Conservation (phyloP, 331 rosid genomes). For the Cydonia oblonga region DNA sequence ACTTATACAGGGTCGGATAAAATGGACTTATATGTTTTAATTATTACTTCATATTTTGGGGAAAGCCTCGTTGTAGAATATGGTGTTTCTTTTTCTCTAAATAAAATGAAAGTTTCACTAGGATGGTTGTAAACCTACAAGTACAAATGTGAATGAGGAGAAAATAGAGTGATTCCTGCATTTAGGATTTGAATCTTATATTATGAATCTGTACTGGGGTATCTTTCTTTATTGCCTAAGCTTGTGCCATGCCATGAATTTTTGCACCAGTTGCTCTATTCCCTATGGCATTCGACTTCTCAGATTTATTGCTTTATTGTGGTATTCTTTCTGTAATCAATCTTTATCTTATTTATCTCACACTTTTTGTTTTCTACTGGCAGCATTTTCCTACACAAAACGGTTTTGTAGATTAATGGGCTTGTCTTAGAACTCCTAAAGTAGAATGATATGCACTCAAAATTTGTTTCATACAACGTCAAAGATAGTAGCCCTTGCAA, state of each 20-base stretch:
- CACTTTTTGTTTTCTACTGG: neutral
- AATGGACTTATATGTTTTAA: neutral
- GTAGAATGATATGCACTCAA: slow-evolving; percentile 32
- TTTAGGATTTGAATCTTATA: neutral
- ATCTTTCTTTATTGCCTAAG: neutral
- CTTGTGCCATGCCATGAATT: neutral
- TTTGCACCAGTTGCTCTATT: neutral
- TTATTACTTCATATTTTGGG: neutral
- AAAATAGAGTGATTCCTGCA: neutral
- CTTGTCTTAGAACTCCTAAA: neutral
- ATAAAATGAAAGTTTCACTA: neutral
- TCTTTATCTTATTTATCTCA: neutral
- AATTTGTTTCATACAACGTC: slow-evolving; percentile 48
- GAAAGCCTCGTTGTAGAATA: neutral
- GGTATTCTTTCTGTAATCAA: neutral
- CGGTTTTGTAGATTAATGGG: neutral
- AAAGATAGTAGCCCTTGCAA: slow-evolving; percentile 18
- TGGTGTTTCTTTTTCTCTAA: neutral
- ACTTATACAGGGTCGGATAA: neutral
- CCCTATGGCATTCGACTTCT: neutral
- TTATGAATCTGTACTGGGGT: neutral
- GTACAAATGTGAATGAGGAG: neutral
- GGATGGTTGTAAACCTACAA: neutral
- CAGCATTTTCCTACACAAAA: neutral
- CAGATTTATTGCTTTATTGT: neutral